Evolutionary conservation across 306 rosid species (phyloP), one percentile per base, ranked within the genome.

Genomic region (Vicia sativa): DNA sequence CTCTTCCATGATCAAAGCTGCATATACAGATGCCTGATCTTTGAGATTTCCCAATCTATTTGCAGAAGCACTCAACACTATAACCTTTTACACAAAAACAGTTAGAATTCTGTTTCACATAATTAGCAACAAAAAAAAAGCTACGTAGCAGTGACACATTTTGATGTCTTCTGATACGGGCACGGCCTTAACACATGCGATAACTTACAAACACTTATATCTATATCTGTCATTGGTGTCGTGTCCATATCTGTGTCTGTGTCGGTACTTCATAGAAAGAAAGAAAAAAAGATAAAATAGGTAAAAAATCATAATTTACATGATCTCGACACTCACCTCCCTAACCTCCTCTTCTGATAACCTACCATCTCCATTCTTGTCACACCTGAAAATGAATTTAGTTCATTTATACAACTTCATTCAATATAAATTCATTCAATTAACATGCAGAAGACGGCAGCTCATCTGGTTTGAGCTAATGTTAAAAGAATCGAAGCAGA

Each of bases 321-420:
- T 45, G 64, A 58, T 76, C 72, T 73, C 19, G 44, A 49, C 56
- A 18, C 88, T 83, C 79, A 93, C 96, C 98, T 86, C 87, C 60
- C 74, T 74, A 57, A 92, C 98, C 78, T 92, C 98, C 2, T 85
- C 96, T 76, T 92, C 96, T 4, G 96, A 80, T 65, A 92, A 88
- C 78, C 72, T 87, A 76, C 98, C 98, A 79, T 90, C 98, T 5
- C 96, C 98, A 77, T 92, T 90, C 84, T 92, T 92, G 85, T 92
- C 98, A 77, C 98, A 90, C 93, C 98, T 90, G 79, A 39, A 83
- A 49, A 68, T 38, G 43, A 25, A 50, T 42, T 58, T 68, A 31
- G 68, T 71, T 81, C 48, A 45, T 61, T 68, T 46, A 61, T 60
- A 14, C 57, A 38, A 46, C 13, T 62, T 60, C 65, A 52, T 57